Conservation (phyloP, 345 rosid genomes). For the Bretschneidera sinensis region DNA sequence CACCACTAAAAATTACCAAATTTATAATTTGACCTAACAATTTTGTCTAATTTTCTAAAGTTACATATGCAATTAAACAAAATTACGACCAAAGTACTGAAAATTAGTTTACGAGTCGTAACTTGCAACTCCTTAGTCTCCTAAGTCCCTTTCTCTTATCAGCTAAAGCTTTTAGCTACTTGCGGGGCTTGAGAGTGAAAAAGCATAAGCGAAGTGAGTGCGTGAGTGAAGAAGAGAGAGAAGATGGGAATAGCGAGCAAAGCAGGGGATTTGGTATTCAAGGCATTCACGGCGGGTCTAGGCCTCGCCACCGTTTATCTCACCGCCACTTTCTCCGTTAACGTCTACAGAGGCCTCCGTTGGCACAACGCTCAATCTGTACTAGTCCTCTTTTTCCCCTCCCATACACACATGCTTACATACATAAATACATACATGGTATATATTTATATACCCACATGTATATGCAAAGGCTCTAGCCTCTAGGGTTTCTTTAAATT, state of each 20-base stretch:
- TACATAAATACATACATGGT: neutral
- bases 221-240: no score
- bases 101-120: no score
- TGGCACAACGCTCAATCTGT: slow-evolving; percentile 81
- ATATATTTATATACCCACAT: neutral
- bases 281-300: slow-evolving; percentile 70
- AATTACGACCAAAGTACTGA: no score
- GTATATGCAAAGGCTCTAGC: neutral
- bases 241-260: slow-evolving; percentile 46
- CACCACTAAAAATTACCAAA: no score
- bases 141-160: neutral
- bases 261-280: slow-evolving; percentile 71
- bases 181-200: neutral
- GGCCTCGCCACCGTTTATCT: slow-evolving; percentile 74
- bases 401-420: neutral
- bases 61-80: no score
- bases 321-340: slow-evolving; percentile 66
- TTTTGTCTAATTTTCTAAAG: no score
- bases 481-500: neutral
- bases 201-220: no score
- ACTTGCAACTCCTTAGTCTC: no score
- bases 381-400: slow-evolving; percentile 1
- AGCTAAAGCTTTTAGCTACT: no score
- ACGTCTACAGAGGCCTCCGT: slow-evolving; percentile 66
- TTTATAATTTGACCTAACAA: no score